Evolutionary conservation across 257 asterid species (phyloP), one percentile per base, ranked within the genome.

Genomic region (Echium plantagineum): DNA sequence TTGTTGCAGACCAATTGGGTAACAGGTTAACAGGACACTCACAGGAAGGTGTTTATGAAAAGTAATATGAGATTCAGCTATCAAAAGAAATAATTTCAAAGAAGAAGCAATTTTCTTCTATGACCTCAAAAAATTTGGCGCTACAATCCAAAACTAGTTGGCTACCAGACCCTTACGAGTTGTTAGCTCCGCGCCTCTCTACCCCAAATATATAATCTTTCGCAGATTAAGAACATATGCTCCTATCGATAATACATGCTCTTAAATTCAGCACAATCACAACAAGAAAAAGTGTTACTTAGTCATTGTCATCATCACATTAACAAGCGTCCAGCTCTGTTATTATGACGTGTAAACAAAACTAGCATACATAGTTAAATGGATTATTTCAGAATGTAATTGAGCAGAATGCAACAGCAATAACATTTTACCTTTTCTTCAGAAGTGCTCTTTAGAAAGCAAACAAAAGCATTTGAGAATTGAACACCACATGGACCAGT

Each of bases 401-500:
- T 31, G 15, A 22, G 47, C 24, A 19, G 19, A 3, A 21, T 8
- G 31, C 10, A 9, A 19, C 15, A 9, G 20, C 15, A 32, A 20
- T 17, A 0, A 21, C n/a, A 66, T 1, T 5, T 24, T 65, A 74
- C 83, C 80, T 88, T 88, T 63, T 85, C 95, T 51, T 80, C 87
- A 64, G 94, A 80, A 1, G 86, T 79, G 85, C 97, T 91, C 81
- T 85, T 91, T 75, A 91, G 89, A 58, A 88, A 91, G 61, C 97
- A 91, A 28, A 85, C 78, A 59, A 91, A 91, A 52, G 98, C 97
- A 56, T 80, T 80, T 0, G 98, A 91, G 59, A 91, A 91, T 66
- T 75, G 97, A 65, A 59, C 26, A 5, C 98, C 95, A 52, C 98
- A 91, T 8, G 93, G 93, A 15, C 98, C 93, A 48, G 61, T 69